Evolutionary conservation across 2,329 filamentous ascomycete genomes (phyloP), one percentile per base, ranked within the genome.

Genomic region (Zymoseptoria pseudotritici): DNA sequence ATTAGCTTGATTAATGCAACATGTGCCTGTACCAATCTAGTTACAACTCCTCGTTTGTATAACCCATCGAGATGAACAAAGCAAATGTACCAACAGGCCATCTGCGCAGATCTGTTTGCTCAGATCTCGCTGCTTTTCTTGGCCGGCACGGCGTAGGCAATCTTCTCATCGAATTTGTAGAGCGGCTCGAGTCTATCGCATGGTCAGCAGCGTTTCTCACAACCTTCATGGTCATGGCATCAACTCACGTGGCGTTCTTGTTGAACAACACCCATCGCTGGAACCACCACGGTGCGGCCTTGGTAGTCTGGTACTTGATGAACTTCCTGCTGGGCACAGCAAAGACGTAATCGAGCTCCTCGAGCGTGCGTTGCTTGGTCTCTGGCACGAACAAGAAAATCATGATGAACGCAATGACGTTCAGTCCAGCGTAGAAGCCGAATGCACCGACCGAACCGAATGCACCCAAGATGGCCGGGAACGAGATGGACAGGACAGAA

Each of bases 361-460:
- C 78, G 11, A 80, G 75, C 0, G 78, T 78, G 8, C 75, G 70
- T 62, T 79, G 76, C 67, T 80, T 79, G 53, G 77, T 80, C 65
- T 83, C 80, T 0, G 75, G 79, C 51, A 83, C 69, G 66, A 81
- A 82, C 13, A 82, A 61, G 75, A 79, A 66, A 70, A 76, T 75
- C 69, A 80, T 73, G 70, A 82, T 20, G 75, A 79, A 83, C 3
- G 79, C 80, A 21, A 82, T 72, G n/a, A 83, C 63, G 68, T 82
- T 83, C 75, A 80, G 80, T 0, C 72, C 78, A 0, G 80, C 81
- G 64, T 84, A 84, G 76, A 80, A 84, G 7, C 77, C 76, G 65
- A 87, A 86, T 1, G 83, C 82, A 4, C 81, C 81, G 3, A 79
- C 78, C 0, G 80, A 74, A 4, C 74, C 80, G 71, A 85, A 77